Base-by-base conservation (phyloP, 108 stramenopile genomes). In the Skeletonema menzelii region DNA sequence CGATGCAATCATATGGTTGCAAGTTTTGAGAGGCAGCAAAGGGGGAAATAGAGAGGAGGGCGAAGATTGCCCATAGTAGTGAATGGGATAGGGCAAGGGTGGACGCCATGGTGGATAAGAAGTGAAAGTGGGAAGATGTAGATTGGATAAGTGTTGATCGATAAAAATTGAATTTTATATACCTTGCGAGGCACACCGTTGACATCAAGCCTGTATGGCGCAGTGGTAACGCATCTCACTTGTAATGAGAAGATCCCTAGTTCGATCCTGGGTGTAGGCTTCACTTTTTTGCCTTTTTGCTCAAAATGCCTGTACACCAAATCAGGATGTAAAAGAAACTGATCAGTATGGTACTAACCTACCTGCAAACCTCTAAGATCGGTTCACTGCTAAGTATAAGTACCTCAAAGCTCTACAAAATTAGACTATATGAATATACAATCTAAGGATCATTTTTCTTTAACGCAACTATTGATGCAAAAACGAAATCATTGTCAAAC, bases 171-270 rank as follows among this genome's bases (percentile, higher is more conserved):
- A n/a, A n/a, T n/a, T n/a, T n/a, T n/a, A n/a, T n/a, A n/a, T n/a
- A n/a, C n/a, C n/a, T n/a, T n/a, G n/a, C n/a, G n/a, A n/a, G n/a
- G n/a, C 30, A 30, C 30, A 30, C 30, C 30, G 15, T 46, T n/a
- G n/a, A 12, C 44, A 46, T 17, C 56, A 17, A 47, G 85, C 85
- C 79, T 56, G 81, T 70, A 67, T 86, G 82, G 85, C 85, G 73
- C 77, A 86, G 85, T 82, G 85, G 82, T 73, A 86, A 83, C 73
- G 85, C 85, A 86, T 86, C 79, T 83, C 82, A 86, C 85, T 86
- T 86, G 85, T 86, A 86, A 86, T 86, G 82, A 83, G 79, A 86
- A 86, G 85, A 83, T 85, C 85, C 82, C 65, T 57, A 73, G 85
- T 85, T 85, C 85, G 67, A 85, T 76, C 79, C 85, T 69, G 67